Percentiles rank a stretch among this genome's conserved stretches.
These are phyloP conservation scores for Microdochium bolleyi DNA, from an alignment of 2,329 filamentous ascomycete genomes.

Conservation along the genomic window DNA sequence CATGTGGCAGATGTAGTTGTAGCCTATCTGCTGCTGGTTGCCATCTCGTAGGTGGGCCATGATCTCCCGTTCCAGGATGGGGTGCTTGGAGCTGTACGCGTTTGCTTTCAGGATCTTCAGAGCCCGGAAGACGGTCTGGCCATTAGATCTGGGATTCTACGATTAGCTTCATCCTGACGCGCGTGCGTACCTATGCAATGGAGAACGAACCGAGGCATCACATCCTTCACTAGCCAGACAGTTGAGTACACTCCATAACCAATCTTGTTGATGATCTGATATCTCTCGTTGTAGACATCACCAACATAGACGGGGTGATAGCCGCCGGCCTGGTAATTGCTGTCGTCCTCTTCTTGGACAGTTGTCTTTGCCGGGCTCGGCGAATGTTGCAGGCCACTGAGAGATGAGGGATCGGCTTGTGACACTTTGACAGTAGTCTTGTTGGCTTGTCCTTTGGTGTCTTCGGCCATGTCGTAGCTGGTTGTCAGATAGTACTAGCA, in stretches of 20 bases:
- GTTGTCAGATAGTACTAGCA: too few relatives aligned
- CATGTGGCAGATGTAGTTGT: too few relatives aligned
- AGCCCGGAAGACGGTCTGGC: neutral
- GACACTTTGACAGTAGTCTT: too few relatives aligned
- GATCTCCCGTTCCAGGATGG: neutral
- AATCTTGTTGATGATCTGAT: conserved; percentile 8
- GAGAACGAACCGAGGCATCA: neutral
- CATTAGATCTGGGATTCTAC: neutral
- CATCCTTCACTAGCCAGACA: conserved; percentile 6
- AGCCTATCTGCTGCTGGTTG: too few relatives aligned
- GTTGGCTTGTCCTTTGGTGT: too few relatives aligned
- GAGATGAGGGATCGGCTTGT: too few relatives aligned
- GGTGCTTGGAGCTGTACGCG: neutral
- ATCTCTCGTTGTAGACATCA: conserved; percentile 7
- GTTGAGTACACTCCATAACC: conserved; percentile 8
- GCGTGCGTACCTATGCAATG: neutral
- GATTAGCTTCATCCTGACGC: neutral
- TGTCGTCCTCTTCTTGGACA: too few relatives aligned
- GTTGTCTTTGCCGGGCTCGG: too few relatives aligned
- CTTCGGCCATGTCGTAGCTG: too few relatives aligned
- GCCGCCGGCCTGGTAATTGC: neutral
- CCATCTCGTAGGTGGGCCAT: neutral
- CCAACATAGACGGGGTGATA: conserved; percentile 11
- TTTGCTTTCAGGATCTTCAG: neutral
- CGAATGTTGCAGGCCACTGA: too few relatives aligned